Conservation (phyloP, 305 asterid genomes). For the Plantago coronopus region DNA sequence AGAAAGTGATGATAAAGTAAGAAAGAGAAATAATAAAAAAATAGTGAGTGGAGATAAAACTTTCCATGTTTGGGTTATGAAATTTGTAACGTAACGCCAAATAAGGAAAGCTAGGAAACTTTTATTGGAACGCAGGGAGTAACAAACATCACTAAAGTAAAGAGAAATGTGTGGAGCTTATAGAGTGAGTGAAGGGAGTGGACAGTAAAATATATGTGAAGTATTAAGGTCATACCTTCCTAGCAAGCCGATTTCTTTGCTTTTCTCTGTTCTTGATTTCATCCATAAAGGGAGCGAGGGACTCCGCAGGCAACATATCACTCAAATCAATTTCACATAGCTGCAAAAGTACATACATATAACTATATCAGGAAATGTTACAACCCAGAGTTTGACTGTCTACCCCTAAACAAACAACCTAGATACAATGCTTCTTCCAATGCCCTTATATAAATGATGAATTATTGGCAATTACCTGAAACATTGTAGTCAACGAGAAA, state of each 20-base stretch:
- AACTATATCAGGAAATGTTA: constrained; percentile 19
- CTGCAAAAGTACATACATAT: constrained; percentile 37
- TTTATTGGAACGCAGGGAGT: no score
- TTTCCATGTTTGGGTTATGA: no score
- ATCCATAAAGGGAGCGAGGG: constrained; percentile 83
- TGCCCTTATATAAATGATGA: not conserved
- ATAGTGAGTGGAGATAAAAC: no score
- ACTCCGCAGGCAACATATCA: constrained; percentile 56
- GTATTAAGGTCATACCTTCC: constrained; percentile 53
- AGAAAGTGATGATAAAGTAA: no score
- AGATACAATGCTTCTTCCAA: not conserved
- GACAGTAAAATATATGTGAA: constrained; percentile 13
- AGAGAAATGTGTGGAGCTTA: no score
- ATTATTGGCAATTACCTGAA: constrained; percentile 52
- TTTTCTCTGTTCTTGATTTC: constrained; percentile 89
- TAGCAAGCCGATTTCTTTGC: constrained; percentile 72
- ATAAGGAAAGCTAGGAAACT: no score
- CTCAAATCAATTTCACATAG: constrained; percentile 83
- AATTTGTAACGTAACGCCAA: no score
- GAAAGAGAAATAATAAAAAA: no score
- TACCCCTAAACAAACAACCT: no score
- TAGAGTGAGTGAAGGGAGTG: constrained; percentile 3
- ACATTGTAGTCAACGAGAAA: constrained; percentile 85
- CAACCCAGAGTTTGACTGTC: not conserved
- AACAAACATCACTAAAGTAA: no score